phyloP scores from a whole-genome alignment of 192 early-diverging fungal species.

The Geranomyces michiganensis region DNA sequence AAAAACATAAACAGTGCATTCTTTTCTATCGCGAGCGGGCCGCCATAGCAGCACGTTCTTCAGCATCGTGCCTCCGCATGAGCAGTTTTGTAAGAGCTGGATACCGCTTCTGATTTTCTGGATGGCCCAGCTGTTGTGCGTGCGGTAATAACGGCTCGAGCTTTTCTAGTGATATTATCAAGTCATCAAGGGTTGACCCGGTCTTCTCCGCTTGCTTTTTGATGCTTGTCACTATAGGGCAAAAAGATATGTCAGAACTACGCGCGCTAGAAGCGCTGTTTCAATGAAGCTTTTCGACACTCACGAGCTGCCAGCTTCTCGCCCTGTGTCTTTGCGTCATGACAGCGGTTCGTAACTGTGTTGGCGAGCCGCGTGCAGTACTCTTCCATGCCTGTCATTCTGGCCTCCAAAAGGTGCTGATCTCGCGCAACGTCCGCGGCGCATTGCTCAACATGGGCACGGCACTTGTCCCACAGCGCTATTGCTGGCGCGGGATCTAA shows the following conservation, averaged over 20 bases:
- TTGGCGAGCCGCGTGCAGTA: slow-evolving; percentile 45
- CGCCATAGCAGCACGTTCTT: neutral
- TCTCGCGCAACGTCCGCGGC: slow-evolving; percentile 26
- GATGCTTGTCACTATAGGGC: slow-evolving; percentile 24
- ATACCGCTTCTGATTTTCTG: slow-evolving; percentile 26
- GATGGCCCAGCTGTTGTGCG: slow-evolving; percentile 21
- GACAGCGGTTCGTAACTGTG: slow-evolving; percentile 31
- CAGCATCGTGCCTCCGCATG: neutral
- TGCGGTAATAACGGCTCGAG: slow-evolving; percentile 32
- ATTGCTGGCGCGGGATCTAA: slow-evolving; percentile 26
- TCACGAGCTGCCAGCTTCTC: slow-evolving; percentile 30
- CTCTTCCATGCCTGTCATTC: slow-evolving; percentile 38
- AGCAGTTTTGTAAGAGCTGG: slow-evolving; percentile 26
- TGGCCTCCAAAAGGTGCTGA: slow-evolving; percentile 30
- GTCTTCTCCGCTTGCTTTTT: slow-evolving; percentile 32
- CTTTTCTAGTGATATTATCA: slow-evolving; percentile 38
- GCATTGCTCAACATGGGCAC: slow-evolving; percentile 30
- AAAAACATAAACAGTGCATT: too few species aligned
- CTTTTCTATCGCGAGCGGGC: too few species aligned
- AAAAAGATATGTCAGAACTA: neutral
- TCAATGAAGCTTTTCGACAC: too few species aligned
- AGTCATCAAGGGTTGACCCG: slow-evolving; percentile 1
- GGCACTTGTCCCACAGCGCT: slow-evolving; percentile 13
- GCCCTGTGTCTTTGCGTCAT: slow-evolving; percentile 31
- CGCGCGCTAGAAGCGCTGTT: too few species aligned